Percentiles rank a stretch among this genome's conserved stretches.
These are phyloP conservation scores for Microbotryum silenes-acaulis DNA, from an alignment of 1,284 basidiomycete species.

Conservation along the genomic window DNA sequence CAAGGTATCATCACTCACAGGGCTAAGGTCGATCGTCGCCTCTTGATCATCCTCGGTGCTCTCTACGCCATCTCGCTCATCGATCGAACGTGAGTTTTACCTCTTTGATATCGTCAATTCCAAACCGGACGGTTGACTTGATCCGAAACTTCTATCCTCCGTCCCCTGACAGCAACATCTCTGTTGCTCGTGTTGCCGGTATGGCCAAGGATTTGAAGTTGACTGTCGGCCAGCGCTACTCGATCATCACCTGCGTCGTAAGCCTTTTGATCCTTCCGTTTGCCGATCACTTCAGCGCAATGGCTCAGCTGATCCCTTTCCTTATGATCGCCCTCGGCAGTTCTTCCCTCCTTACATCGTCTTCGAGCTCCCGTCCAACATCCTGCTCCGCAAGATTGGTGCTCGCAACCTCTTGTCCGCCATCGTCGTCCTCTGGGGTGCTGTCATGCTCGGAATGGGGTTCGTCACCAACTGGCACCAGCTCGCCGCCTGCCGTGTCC, in stretches of 20 bases:
- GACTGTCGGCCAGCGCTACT: conserved; percentile 40
- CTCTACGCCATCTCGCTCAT: conserved; percentile 41
- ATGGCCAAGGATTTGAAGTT: conserved; percentile 37
- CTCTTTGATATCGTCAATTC: too few relatives aligned
- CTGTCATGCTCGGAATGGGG: conserved; percentile 42
- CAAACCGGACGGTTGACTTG: background rate
- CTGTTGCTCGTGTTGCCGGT: conserved; percentile 38
- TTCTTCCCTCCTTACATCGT: conserved; percentile 42
- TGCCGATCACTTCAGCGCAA: too few relatives aligned
- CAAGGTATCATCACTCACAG: conserved; percentile 12
- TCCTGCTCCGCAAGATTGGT: conserved; percentile 41
- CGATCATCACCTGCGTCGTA: conserved; percentile 10
- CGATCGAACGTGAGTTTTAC: conserved; percentile 1
- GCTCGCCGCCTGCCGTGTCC: conserved; percentile 41
- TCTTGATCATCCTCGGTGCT: conserved; percentile 41
- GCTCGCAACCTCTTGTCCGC: conserved; percentile 39
- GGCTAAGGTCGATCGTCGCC: conserved; percentile 38
- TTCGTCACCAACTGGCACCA: conserved; percentile 38
- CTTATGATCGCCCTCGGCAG: background rate
- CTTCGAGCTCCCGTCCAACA: conserved; percentile 33
- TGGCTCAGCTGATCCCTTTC: too few relatives aligned
- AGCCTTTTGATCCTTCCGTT: too few relatives aligned
- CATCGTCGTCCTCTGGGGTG: conserved; percentile 41
- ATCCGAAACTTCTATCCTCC: conserved; percentile 7
- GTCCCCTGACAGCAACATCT: conserved; percentile 29